Conservation (phyloP, 2,329 filamentous ascomycete genomes). For the Cordyceps cateniannulata region DNA sequence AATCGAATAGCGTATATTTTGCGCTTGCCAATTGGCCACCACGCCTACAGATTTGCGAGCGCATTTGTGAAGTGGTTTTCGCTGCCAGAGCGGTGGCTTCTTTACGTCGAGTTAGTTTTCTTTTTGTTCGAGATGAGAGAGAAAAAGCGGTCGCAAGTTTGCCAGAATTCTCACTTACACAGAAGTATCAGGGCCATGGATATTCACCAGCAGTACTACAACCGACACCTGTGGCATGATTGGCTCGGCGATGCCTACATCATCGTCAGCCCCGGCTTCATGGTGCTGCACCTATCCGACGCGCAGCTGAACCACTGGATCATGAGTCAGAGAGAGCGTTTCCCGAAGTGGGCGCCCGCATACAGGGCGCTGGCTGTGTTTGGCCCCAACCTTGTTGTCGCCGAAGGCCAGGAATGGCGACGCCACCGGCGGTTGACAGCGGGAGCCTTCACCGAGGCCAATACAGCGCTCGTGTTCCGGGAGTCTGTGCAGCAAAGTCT, state of each 20-base stretch:
- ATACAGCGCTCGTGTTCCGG: constrained; percentile 59
- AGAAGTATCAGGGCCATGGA: constrained; percentile 38
- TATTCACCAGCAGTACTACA: constrained; percentile 55
- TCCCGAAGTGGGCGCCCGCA: constrained; percentile 42
- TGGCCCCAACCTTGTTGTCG: constrained; percentile 64
- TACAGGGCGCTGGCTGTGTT: constrained; percentile 41
- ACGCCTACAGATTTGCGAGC: background rate
- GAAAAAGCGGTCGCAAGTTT: background rate
- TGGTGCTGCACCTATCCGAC: constrained; percentile 52
- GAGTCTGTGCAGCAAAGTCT: constrained; percentile 57
- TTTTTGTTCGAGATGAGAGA: background rate
- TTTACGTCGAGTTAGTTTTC: constrained; percentile 51
- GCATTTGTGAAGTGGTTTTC: constrained; percentile 51
- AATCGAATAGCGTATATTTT: background rate
- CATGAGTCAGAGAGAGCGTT: constrained; percentile 58
- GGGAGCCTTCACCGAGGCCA: constrained; percentile 70
- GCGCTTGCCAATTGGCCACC: background rate
- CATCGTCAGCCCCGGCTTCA: constrained; percentile 49
- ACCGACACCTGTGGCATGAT: constrained; percentile 51
- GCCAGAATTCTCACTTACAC: background rate
- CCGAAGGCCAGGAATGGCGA: constrained; percentile 64
- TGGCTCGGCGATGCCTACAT: constrained; percentile 58
- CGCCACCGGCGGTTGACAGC: constrained; percentile 66
- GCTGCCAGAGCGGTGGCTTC: constrained; percentile 41
- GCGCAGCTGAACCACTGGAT: constrained; percentile 62